phyloP scores from a whole-genome alignment of 2,329 filamentous ascomycete genomes.

The Dothistroma septosporum region DNA sequence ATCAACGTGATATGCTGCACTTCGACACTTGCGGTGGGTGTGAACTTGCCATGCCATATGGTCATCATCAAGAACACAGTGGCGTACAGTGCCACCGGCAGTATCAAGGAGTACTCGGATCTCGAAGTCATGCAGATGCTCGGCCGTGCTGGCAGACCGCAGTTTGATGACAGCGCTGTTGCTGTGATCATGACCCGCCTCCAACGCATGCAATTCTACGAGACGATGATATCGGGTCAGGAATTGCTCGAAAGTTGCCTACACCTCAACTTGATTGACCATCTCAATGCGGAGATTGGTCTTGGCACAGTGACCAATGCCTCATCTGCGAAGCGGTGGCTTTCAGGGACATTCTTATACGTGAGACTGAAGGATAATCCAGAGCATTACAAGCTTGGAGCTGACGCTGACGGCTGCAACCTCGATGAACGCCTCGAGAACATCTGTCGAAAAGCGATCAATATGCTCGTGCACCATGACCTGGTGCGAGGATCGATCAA shows the following conservation, averaged over 20 bases:
- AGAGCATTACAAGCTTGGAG: slow-evolving; percentile 62
- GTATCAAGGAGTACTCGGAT: slow-evolving; percentile 68
- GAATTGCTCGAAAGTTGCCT: slow-evolving; percentile 66
- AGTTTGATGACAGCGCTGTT: slow-evolving; percentile 71
- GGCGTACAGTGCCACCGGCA: slow-evolving; percentile 53
- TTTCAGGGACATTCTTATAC: slow-evolving; percentile 71
- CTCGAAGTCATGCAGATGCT: slow-evolving; percentile 90
- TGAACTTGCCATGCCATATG: slow-evolving; percentile 62
- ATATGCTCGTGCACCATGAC: slow-evolving; percentile 56
- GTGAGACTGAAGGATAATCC: slow-evolving; percentile 70
- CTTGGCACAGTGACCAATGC: slow-evolving; percentile 66
- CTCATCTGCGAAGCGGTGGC: slow-evolving; percentile 66
- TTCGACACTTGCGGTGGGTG: slow-evolving; percentile 75
- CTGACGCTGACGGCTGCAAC: slow-evolving; percentile 46
- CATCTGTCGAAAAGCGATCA: slow-evolving; percentile 67
- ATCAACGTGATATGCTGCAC: slow-evolving; percentile 81
- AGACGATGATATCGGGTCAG: slow-evolving; percentile 68
- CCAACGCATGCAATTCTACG: slow-evolving; percentile 62
- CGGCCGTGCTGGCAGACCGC: slow-evolving; percentile 74
- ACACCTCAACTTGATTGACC: slow-evolving; percentile 74
- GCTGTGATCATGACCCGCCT: slow-evolving; percentile 74
- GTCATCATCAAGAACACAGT: slow-evolving; percentile 79
- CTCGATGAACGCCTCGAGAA: slow-evolving; percentile 63
- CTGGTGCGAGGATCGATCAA: slow-evolving; percentile 51
- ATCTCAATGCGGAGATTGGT: slow-evolving; percentile 79